Evolutionary conservation across 1,284 basidiomycete species (phyloP), one percentile per base, ranked within the genome.

Genomic region (Cutaneotrichosporon sp.): DNA sequence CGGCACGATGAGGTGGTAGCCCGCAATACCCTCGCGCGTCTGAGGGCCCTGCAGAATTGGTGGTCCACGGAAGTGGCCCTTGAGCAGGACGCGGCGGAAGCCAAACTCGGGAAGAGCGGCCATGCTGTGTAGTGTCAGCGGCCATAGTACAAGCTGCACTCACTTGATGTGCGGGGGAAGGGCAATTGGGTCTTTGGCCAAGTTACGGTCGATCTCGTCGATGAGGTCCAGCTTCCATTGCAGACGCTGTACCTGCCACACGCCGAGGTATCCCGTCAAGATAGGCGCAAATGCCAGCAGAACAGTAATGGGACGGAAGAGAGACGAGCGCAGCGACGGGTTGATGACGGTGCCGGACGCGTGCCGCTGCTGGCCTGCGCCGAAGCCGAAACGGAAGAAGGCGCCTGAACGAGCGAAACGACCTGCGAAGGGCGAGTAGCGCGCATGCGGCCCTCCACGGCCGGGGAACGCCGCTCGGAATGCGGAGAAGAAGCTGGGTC

Each of bases 171-270:
- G 83, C 39, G 80, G 80, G 1, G 94, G 94, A 21, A 99, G 77
- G 21, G 78, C 70, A 55, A 98, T 81, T 0, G 96, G 88, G 34
- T 84, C 82, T 26, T 86, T 80, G 56, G 86, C 81, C 23, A 97
- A 77, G 76, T 97, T 97, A 72, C 89, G 84, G 68, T 97, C 88
- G 40, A 98, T 80, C 68, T 97, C 90, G 61, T 97, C 90, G 60
- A 98, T 97, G 55, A 98, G 80, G 48, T 83, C 82, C 30, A 97
- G 79, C 75, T 99, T 99, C 96, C 96, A 99, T 69, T 90, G 83
- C 40, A 98, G 80, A 38, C 96, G 82, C 65, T 90, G 81, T 30
- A 83, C 65, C 70, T 99, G 94, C 96, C 94, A 98, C 34, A 86
- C 84, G 18, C 94, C 94, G 54, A 98, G 79, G n/a, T 80, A 86